Conservation (phyloP, 177 flowering plant species). For the Tripterygium wilfordii region DNA sequence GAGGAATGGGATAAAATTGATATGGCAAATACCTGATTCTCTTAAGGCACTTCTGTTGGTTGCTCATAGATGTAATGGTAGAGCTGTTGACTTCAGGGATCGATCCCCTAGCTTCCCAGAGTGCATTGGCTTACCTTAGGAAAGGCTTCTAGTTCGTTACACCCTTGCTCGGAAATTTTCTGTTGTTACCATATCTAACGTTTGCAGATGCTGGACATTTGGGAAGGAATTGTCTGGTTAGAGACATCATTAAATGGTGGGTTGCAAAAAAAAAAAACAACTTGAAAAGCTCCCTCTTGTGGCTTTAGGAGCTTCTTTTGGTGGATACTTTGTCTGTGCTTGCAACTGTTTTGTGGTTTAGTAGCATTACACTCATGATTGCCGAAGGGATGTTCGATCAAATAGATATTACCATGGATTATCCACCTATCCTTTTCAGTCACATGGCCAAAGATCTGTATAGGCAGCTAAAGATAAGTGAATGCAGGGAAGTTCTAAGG, state of each 20-base stretch:
- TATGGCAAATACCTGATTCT: conserved; percentile 80
- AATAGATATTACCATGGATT: conserved; percentile 39
- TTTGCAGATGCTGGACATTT: conserved; percentile 69
- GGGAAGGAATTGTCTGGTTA: conserved; percentile 49
- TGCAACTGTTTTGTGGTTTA: conserved; percentile 54
- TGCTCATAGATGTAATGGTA: conserved; percentile 90
- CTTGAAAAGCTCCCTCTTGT: conserved; percentile 65
- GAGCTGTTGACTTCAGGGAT: conserved; percentile 84
- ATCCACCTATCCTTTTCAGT: conserved; percentile 87
- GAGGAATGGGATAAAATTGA: conserved; percentile 66
- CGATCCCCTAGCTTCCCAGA: conserved; percentile 48
- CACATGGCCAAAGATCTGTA: conserved; percentile 89
- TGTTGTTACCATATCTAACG: conserved; percentile 68
- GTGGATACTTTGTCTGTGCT: conserved; percentile 84
- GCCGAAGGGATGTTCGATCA: conserved; percentile 62
- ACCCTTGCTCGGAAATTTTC: conserved; percentile 73
- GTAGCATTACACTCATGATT: conserved; percentile 71
- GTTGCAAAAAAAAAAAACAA: conserved; percentile 43
- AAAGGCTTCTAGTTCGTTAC: conserved; percentile 62
- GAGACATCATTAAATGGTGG: conserved; percentile 58
- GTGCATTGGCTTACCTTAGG: conserved; percentile 90
- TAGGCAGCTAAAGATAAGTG: conserved; percentile 39
- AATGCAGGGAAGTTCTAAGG: conserved; percentile 38
- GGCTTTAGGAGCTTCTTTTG: conserved; percentile 90
- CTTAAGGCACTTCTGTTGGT: conserved; percentile 84